Evolutionary conservation across 1,139 yeast species (phyloP), one percentile per base, ranked within the genome.

Genomic region (Debaryomyces singareniensis): DNA sequence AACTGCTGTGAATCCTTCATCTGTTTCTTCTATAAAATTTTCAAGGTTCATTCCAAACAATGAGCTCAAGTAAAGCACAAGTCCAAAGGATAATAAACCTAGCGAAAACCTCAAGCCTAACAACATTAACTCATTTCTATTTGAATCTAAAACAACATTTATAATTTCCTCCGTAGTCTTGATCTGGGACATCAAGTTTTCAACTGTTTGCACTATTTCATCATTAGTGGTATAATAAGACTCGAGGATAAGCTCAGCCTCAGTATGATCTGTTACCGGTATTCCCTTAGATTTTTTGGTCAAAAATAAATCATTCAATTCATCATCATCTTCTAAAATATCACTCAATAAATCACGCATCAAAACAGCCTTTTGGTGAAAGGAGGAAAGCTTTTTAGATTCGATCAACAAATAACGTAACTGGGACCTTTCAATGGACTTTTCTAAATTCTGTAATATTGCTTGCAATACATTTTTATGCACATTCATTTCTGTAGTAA

Each of bases 81-180:
- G 38, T 5, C 68, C 70, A 56, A 64, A 53, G 3, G 71, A 58
- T 16, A 67, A 43, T 18, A 67, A 42, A 1, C 71, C 71, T 4
- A 64, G 54, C 12, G 67, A 61, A 29, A 61, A 64, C 39, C 61
- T 62, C 36, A 67, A 49, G 1, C 72, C 70, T 24, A 67, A 45
- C 24, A 67, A 47, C 73, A 67, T 67, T 35, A 67, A 53, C 37
- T 67, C 72, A 38, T 67, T 67, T 43, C 73, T 47, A 40, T 67
- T 67, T 3, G 72, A 60, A 35, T 67, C 73, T 35, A 67, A 47
- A 12, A 66, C 67, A 29, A 66, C 61, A 33, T 62, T 61, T 24
- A 67, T 66, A 35, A 67, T 64, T 37, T 67, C 73, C 37, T 67
- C 71, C 4, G 69, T 63, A 9, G 71, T 64, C 38, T 54, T 61